Conservation (phyloP, 257 asterid genomes). For the Jacaranda copaia region DNA sequence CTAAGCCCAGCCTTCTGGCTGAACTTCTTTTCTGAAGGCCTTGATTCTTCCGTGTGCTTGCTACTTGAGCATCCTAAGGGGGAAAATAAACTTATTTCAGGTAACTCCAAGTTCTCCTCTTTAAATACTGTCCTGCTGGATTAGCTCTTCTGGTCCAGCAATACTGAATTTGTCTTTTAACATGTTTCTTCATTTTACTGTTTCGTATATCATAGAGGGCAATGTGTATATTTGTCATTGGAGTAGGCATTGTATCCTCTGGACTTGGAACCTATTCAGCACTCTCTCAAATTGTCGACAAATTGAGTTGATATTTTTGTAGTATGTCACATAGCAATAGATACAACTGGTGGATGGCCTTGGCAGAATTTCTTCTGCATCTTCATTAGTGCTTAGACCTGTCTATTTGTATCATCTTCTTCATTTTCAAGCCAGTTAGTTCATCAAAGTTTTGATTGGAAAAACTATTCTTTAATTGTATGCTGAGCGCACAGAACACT, state of each 20-base stretch:
- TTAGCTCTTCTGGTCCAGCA: not conserved
- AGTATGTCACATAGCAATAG: not conserved
- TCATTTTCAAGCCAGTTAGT: not conserved
- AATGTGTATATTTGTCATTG: slow-evolving; percentile 56
- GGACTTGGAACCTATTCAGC: slow-evolving; percentile 89
- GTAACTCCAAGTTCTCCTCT: slow-evolving; percentile 40
- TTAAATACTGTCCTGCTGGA: not conserved
- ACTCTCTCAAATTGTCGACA: slow-evolving; percentile 62
- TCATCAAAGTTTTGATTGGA: slow-evolving; percentile 6
- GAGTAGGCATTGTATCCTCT: slow-evolving; percentile 68
- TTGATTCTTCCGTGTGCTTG: slow-evolving; percentile 91
- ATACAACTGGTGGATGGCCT: not conserved
- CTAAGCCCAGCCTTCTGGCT: not conserved
- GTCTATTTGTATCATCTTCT: not conserved
- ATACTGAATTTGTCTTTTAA: not conserved
- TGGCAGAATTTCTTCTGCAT: not conserved
- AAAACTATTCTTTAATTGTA: too few relatives aligned
- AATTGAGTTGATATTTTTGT: slow-evolving; percentile 42
- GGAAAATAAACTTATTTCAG: slow-evolving; percentile 63
- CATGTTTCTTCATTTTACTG: not conserved
- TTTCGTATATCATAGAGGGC: slow-evolving; percentile 45
- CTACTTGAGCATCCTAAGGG: slow-evolving; percentile 79
- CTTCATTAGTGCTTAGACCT: not conserved
- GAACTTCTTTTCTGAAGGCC: slow-evolving; percentile 50
- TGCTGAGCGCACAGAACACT: too few relatives aligned